Evolutionary conservation across 495 filamentous ascomycete species (phyloP).

Genomic region (Trichoderma parareesei): DNA sequence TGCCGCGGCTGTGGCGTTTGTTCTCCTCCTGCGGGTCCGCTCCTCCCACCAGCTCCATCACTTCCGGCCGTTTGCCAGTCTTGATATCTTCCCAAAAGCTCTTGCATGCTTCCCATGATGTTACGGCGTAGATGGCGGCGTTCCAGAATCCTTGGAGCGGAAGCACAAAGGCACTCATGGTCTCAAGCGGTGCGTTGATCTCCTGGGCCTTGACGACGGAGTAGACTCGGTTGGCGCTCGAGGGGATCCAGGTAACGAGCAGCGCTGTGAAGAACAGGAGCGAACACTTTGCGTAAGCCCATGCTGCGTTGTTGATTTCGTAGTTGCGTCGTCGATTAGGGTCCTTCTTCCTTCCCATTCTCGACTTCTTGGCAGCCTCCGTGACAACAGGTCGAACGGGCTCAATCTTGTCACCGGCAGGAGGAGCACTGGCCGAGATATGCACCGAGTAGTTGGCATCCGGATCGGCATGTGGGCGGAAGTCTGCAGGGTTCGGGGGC

Average conservation of each 20-base stretch:
- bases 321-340: constrained; percentile 18
- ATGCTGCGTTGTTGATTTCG: constrained; percentile 48
- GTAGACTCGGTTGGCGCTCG: constrained; percentile 71
- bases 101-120: constrained; percentile 44
- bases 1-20: not conserved
- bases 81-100: constrained; percentile 24
- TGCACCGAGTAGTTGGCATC: constrained; percentile 37
- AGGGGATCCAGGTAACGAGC: constrained; percentile 80
- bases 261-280: constrained; percentile 81
- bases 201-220: constrained; percentile 48
- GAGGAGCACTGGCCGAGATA: constrained; percentile 23
- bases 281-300: constrained; percentile 76
- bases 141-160: constrained; percentile 89
- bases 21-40: not conserved
- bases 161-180: constrained; percentile 63
- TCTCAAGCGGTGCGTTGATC: constrained; percentile 53
- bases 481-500: constrained; percentile 13
- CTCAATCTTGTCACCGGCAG: not conserved
- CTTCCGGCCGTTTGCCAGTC: constrained; percentile 15
- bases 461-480: constrained; percentile 19
- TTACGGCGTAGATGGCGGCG: constrained; percentile 66
- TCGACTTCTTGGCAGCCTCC: not conserved
- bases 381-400: not conserved
- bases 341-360: constrained; percentile 1
- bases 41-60: constrained; percentile 17